Evolutionary conservation across 2,329 filamentous ascomycete genomes (phyloP).

Genomic region (Sporothrix dimorphospora): DNA sequence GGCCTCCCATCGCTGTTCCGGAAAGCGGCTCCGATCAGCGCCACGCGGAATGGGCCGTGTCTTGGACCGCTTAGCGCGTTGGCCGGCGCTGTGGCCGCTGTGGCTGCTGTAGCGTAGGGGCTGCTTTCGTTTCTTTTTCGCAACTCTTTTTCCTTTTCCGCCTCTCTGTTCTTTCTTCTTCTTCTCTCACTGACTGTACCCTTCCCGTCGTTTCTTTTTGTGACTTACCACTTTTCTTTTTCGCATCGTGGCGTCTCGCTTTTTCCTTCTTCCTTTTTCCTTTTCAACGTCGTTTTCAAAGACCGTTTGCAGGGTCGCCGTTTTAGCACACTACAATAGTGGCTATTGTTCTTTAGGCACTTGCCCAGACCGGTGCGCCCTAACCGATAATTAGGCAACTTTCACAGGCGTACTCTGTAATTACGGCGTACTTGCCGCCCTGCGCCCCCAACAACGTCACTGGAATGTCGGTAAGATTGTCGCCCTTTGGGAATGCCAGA

Average conservation of each 20-base stretch:
- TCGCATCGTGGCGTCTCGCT: not conserved
- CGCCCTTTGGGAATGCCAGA: not conserved
- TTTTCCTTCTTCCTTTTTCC: not conserved
- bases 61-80: not conserved
- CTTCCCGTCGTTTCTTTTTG: slow-evolving; percentile 9
- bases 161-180: too few relatives aligned
- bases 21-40: not conserved
- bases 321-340: too few relatives aligned
- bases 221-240: not conserved
- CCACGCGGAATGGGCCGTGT: not conserved
- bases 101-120: too few relatives aligned
- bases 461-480: not conserved
- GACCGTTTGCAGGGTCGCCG: not conserved
- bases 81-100: not conserved
- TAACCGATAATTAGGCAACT: not conserved
- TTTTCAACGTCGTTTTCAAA: too few relatives aligned
- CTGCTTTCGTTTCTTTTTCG: not conserved
- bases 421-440: too few relatives aligned
- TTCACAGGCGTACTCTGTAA: too few relatives aligned
- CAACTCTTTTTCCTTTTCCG: not conserved
- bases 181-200: not conserved
- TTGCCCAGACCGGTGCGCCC: not conserved
- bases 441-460: not conserved
- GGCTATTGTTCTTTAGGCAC: too few relatives aligned
- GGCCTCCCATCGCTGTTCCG: not conserved